phyloP scores from a whole-genome alignment of 2,329 filamentous ascomycete genomes.

The Podosphaera leucotricha region DNA sequence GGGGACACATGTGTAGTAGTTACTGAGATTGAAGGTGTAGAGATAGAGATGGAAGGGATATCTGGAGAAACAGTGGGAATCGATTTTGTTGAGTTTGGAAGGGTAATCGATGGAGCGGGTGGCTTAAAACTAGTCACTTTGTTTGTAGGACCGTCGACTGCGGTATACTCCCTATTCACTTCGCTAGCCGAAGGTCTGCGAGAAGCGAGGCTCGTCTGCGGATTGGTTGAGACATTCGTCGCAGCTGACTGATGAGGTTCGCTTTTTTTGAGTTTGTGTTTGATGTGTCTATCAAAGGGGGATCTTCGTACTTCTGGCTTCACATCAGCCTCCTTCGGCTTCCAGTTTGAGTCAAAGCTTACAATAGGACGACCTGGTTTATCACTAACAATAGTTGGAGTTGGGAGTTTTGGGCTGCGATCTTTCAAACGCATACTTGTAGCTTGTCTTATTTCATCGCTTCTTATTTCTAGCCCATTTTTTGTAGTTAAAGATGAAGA shows the following conservation, averaged over 20 bases:
- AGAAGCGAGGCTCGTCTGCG: slow-evolving; percentile 19
- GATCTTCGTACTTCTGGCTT: slow-evolving; percentile 28
- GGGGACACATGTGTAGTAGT: slow-evolving; percentile 7
- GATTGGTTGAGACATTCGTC: slow-evolving; percentile 12
- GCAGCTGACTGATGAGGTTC: slow-evolving; percentile 10
- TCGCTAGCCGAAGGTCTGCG: slow-evolving; percentile 21
- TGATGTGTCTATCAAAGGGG: slow-evolving; percentile 9
- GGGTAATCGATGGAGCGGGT: slow-evolving; percentile 6
- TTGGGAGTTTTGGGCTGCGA: slow-evolving; percentile 67
- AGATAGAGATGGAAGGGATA: slow-evolving; percentile 10
- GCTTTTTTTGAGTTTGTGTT: slow-evolving; percentile 10
- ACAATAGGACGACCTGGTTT: slow-evolving; percentile 81
- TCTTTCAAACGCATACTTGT: slow-evolving; percentile 77
- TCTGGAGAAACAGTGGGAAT: slow-evolving; percentile 20
- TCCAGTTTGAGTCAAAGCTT: slow-evolving; percentile 79
- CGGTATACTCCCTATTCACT: slow-evolving; percentile 15
- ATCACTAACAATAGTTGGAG: slow-evolving; percentile 77
- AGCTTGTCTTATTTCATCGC: slow-evolving; percentile 71
- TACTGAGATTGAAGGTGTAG: slow-evolving; percentile 16
- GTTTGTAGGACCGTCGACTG: slow-evolving; percentile 26
- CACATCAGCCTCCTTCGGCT: slow-evolving; percentile 40
- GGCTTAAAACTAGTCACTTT: slow-evolving; percentile 20
- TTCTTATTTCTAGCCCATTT: slow-evolving; percentile 60
- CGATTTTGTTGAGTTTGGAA: slow-evolving; percentile 8
- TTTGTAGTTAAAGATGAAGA: slow-evolving; percentile 21